These are phyloP conservation scores for Chalciporus piperatus DNA, from an alignment of 768 basidiomycete species.

Conservation along the genomic window DNA sequence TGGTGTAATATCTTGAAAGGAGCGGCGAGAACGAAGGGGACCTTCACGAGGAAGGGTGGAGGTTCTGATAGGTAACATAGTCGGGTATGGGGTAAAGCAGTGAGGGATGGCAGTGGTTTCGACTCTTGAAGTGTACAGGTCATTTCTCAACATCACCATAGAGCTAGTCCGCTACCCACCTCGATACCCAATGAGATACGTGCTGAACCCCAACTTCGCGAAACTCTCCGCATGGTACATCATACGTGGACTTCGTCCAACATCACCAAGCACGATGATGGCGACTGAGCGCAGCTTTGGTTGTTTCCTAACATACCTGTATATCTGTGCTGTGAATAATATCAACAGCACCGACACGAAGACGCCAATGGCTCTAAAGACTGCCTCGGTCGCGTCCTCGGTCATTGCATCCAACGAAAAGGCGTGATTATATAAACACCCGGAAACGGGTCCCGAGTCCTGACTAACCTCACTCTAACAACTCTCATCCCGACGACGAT, in stretches of 20 bases:
- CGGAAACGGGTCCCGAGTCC: not conserved
- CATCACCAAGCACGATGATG: slow-evolving; percentile 91
- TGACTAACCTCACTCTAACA: too few species aligned
- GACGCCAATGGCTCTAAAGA: slow-evolving; percentile 5
- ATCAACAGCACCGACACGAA: slow-evolving; percentile 13
- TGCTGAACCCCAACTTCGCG: slow-evolving; percentile 72
- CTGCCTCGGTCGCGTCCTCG: not conserved
- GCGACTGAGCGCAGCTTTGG: slow-evolving; percentile 66
- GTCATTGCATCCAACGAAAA: slow-evolving; percentile 2
- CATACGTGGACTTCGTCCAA: slow-evolving; percentile 95
- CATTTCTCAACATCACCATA: not conserved
- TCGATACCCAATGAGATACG: slow-evolving; percentile 80
- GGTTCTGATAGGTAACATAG: slow-evolving; percentile 68
- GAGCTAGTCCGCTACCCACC: slow-evolving; percentile 47
- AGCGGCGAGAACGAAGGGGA: slow-evolving; percentile 71
- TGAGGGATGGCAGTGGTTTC: slow-evolving; percentile 69
- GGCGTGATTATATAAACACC: slow-evolving; percentile 20
- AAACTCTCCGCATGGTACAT: slow-evolving; percentile 98
- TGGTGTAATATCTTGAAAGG: slow-evolving; percentile 82
- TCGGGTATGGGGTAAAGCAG: slow-evolving; percentile 60
- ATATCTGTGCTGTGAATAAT: slow-evolving; percentile 10
- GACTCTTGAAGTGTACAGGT: slow-evolving; percentile 50
- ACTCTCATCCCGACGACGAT: slow-evolving; percentile 15
- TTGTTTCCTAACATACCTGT: slow-evolving; percentile 16
- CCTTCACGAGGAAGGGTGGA: slow-evolving; percentile 45